These are phyloP conservation scores for Paramecium sonneborni DNA, from an alignment of 73 alveolate genomes.

Conservation along the genomic window DNA sequence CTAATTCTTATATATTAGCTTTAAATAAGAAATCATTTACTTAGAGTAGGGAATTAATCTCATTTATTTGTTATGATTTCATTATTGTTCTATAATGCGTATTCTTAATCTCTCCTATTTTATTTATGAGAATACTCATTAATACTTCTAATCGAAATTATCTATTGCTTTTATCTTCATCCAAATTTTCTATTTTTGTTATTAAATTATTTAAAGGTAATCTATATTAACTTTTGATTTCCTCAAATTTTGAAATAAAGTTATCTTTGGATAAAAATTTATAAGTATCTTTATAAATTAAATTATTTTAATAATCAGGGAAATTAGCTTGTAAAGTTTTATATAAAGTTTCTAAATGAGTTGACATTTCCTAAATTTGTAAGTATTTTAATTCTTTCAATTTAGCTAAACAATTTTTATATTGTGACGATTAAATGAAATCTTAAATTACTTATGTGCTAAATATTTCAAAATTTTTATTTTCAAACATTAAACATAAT, in stretches of 20 bases:
- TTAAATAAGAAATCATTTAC: background rate
- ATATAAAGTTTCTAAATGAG: background rate
- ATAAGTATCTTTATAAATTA: background rate
- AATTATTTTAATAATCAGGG: background rate
- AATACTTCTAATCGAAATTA: background rate
- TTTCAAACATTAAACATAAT: background rate
- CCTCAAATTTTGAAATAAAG: background rate
- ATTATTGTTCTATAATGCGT: background rate
- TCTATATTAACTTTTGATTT: background rate
- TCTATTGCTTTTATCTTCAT: background rate
- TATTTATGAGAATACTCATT: background rate
- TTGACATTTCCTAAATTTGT: background rate
- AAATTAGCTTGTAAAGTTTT: background rate
- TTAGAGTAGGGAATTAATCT: background rate
- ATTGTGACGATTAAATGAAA: background rate
- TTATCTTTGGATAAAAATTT: background rate
- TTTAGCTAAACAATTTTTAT: background rate
- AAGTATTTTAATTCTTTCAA: background rate
- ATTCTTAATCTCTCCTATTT: background rate
- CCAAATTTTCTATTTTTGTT: background rate
- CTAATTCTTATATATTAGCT: background rate
- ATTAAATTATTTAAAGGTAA: background rate
- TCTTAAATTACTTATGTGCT: background rate
- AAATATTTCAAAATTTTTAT: background rate
- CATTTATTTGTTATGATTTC: background rate